A percentile compares a stretch with the other conserved stretches of the same genome.
These are phyloP conservation scores for Cephaloascus fragrans DNA, from an alignment of 805 yeast species.

Conservation along the genomic window DNA sequence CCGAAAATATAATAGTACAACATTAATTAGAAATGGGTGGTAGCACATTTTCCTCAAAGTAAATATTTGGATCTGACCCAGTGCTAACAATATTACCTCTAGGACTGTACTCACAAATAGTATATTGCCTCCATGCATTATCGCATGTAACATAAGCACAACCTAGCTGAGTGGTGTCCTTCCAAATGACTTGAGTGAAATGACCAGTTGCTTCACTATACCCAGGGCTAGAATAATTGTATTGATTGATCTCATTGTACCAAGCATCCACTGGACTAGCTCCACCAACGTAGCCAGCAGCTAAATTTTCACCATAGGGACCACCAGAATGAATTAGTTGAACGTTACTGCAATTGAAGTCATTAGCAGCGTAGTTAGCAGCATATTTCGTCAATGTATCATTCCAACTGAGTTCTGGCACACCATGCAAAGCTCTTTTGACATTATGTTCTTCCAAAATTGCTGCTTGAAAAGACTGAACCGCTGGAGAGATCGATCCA, in stretches of 20 bases:
- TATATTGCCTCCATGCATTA: constrained; percentile 44
- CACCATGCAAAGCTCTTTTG: constrained; percentile 25
- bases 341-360: constrained; percentile 51
- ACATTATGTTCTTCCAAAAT: constrained; percentile 25
- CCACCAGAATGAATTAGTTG: constrained; percentile 54
- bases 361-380: constrained; percentile 24
- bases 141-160: constrained; percentile 49
- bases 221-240: constrained; percentile 45
- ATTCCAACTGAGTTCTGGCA: constrained; percentile 22
- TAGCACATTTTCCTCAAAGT: constrained; percentile 34
- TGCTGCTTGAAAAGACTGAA: constrained; percentile 9
- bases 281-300: constrained; percentile 51
- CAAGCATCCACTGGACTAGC: constrained; percentile 52
- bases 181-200: constrained; percentile 75
- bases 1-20: no score
- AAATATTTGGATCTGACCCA: constrained; percentile 17
- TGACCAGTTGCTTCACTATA: constrained; percentile 50
- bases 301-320: constrained; percentile 70
- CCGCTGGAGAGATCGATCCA: constrained; percentile 11
- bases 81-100: constrained; percentile 40
- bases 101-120: constrained; percentile 59
- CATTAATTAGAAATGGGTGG: constrained; percentile 20
- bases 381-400: constrained; percentile 22
- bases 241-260: constrained; percentile 55
- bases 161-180: constrained; percentile 47